Conservation (phyloP, 2,329 filamentous ascomycete species). For the Pseudogymnoascus sp. region DNA sequence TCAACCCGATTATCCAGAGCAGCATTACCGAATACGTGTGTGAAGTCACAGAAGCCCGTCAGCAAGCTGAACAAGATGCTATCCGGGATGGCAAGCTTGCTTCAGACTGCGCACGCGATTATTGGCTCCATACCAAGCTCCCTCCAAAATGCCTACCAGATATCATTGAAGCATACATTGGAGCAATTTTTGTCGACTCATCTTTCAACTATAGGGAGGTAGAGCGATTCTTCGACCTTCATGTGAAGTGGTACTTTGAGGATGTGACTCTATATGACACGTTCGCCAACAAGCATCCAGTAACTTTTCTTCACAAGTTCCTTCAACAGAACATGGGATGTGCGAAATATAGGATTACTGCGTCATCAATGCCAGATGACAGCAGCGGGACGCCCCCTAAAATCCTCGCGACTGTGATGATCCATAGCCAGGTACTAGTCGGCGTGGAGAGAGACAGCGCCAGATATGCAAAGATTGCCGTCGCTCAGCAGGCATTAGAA, state of each 20-base stretch:
- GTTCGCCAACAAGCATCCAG: constrained; percentile 80
- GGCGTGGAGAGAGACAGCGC: constrained; percentile 54
- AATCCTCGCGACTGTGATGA: constrained; percentile 65
- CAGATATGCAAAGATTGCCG: constrained; percentile 65
- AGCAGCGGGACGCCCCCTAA: constrained; percentile 34
- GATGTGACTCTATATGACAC: constrained; percentile 84
- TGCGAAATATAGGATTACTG: constrained; percentile 42
- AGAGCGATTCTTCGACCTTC: constrained; percentile 65
- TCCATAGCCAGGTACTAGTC: constrained; percentile 65
- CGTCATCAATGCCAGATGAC: constrained; percentile 36
- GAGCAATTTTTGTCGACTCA: constrained; percentile 86
- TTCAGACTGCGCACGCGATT: constrained; percentile 48
- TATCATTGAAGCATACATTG: constrained; percentile 80
- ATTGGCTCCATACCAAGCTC: constrained; percentile 57
- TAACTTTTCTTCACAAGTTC: constrained; percentile 61
- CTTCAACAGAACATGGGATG: constrained; percentile 62
- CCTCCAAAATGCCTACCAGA: constrained; percentile 76
- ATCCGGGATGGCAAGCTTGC: constrained; percentile 29
- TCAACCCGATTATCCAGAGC: constrained; percentile 38
- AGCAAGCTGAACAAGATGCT: constrained; percentile 30
- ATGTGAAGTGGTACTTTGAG: constrained; percentile 70
- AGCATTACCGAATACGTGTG: constrained; percentile 48
- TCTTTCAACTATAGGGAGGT: constrained; percentile 69
- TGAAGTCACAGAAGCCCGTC: constrained; percentile 49
- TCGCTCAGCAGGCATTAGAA: constrained; percentile 51